phyloP scores from a whole-genome alignment of 2,329 filamentous ascomycete genomes.

The Myriosclerotinia curreyana region DNA sequence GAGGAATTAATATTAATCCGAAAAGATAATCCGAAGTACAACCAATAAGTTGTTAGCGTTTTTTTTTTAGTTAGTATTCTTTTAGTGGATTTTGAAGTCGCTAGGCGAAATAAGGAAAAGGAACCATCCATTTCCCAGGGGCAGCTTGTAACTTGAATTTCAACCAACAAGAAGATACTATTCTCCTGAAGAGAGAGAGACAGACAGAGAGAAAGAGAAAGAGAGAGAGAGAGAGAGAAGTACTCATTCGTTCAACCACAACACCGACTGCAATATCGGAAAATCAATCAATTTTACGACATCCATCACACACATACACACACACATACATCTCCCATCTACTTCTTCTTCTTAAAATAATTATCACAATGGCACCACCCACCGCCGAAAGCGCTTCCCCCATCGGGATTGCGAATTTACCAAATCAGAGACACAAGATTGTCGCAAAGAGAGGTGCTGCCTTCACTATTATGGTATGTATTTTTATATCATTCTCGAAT shows the following conservation, averaged over 20 bases:
- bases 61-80: neutral
- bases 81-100: slow-evolving; percentile 15
- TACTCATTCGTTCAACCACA: slow-evolving; percentile 8
- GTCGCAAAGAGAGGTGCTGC: slow-evolving; percentile 84
- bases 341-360: neutral
- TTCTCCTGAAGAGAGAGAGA: slow-evolving; percentile 19
- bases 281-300: slow-evolving; percentile 4
- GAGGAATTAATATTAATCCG: slow-evolving; percentile 18
- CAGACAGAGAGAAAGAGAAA: too few relatives aligned
- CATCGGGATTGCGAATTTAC: slow-evolving; percentile 72
- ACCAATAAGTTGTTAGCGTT: neutral
- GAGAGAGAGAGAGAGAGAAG: too few relatives aligned
- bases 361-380: slow-evolving; percentile 52
- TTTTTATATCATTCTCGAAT: neutral
- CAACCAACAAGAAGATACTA: slow-evolving; percentile 9
- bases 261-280: slow-evolving; percentile 17
- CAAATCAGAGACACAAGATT: slow-evolving; percentile 73
- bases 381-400: slow-evolving; percentile 60
- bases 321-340: neutral
- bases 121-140: slow-evolving; percentile 17
- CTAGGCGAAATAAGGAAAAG: slow-evolving; percentile 21
- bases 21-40: slow-evolving; percentile 23
- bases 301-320: neutral
- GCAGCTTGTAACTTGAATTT: slow-evolving; percentile 22
- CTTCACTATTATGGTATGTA: slow-evolving; percentile 94